phyloP scores from a whole-genome alignment of 106 monocot species.

The Acorus calamus region DNA sequence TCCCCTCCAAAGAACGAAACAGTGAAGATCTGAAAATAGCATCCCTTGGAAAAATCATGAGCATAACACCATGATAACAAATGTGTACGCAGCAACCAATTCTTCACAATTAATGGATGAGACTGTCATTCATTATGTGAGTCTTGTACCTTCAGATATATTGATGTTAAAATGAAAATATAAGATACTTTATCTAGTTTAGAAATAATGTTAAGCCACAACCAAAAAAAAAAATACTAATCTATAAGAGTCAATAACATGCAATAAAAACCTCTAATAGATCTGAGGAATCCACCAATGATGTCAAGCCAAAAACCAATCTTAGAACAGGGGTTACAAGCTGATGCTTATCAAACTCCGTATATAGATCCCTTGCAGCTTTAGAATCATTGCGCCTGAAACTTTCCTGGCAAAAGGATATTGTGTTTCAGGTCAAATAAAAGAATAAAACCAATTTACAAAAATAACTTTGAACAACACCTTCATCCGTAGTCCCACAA shows the following conservation, averaged over 20 bases:
- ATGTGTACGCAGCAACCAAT: no score
- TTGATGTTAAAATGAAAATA: no score
- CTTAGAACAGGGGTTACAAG: constrained; percentile 64
- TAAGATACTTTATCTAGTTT: no score
- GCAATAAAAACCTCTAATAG: constrained; percentile 54
- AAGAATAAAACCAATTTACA: no score
- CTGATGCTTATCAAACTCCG: constrained; percentile 31
- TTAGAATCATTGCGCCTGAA: constrained; percentile 1
- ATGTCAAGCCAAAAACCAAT: constrained; percentile 75
- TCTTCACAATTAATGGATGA: no score
- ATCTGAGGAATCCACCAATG: constrained; percentile 65
- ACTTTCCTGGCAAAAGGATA: not conserved
- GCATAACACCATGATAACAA: no score
- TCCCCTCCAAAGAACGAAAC: no score
- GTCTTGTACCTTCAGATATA: no score
- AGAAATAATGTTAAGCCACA: no score
- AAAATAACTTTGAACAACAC: constrained; percentile 20
- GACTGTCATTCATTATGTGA: no score
- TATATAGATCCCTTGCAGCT: constrained; percentile 20
- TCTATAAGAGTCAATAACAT: not conserved
- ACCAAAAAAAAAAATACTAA: not conserved
- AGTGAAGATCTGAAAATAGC: no score
- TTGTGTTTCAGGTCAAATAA: not conserved
- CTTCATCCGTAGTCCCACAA: constrained; percentile 37
- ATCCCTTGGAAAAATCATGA: no score